Evolutionary conservation across 2,329 filamentous ascomycete genomes (phyloP), one percentile per base, ranked within the genome.

Genomic region (Apiospora rasikravindrae): DNA sequence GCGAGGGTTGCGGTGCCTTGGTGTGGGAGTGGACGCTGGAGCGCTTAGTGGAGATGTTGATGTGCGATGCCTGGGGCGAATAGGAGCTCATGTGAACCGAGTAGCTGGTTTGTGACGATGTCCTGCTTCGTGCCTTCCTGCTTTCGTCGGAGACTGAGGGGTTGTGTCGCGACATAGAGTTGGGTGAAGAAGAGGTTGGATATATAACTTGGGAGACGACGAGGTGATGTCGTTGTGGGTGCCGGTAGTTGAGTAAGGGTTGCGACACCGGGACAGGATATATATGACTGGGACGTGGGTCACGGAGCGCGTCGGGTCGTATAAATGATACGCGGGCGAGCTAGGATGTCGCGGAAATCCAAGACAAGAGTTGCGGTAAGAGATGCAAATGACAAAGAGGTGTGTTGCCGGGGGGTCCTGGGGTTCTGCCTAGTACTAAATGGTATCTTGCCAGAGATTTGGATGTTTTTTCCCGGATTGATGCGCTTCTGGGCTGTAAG

Each of bases 121-220:
- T 73, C 71, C 77, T 75, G 73, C 74, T 77, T 72, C 68, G 76
- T 73, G 74, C 69, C 76, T 72, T 77, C 75, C 74, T 77, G 71
- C 61, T 74, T 45, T 79, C 77, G 73, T 80, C 79, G 72, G 76
- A 77, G 73, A 78, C 75, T 73, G 76, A 74, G 69, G 76, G 76
- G 70, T 72, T 78, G 68, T 75, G 76, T 74, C 75, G 78, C 74
- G 79, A 80, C 79, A 81, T 81, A 40, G 66, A 68, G 37, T 42
- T 26, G 24, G 7, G 16, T 16, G 44, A 40, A 5, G 22, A 67
- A 16, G 40, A 26, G 14, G 64, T 44, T 22, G 22, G 64, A 45
- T 47, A 47, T 44, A 68, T 68, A n/a, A 29, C 11, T 29, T 47
- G 44, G 44, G 40, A 14, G 11, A 22, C 6, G 57, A 33, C 8